Evolutionary conservation across 768 basidiomycete genomes (phyloP).

Genomic region (Lentinula boryana): DNA sequence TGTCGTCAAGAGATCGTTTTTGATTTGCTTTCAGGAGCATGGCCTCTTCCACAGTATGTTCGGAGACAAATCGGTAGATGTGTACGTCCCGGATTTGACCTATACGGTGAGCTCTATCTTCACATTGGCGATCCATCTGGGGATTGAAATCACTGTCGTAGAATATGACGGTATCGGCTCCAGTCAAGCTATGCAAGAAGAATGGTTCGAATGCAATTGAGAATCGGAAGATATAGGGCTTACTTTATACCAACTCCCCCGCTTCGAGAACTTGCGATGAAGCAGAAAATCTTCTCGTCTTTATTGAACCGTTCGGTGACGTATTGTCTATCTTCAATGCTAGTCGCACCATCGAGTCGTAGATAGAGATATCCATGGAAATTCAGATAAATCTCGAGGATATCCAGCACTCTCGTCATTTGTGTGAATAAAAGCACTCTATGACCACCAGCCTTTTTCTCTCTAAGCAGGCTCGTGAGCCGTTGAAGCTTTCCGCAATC

Average conservation of each 20-base stretch:
- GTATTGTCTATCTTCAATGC: conserved; percentile 90
- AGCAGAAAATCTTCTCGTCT: conserved; percentile 75
- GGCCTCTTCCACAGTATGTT: conserved; percentile 91
- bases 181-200: conserved; percentile 51
- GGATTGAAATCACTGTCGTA: conserved; percentile 98
- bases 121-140: conserved; percentile 96
- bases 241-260: conserved; percentile 95
- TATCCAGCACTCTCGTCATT: conserved; percentile 92
- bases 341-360: conserved; percentile 91
- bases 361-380: conserved; percentile 92
- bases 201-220: conserved; percentile 13
- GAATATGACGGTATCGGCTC: conserved; percentile 94
- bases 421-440: conserved; percentile 94
- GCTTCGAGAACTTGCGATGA: conserved; percentile 79
- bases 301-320: conserved; percentile 85
- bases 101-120: conserved; percentile 97
- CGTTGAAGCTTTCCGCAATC: conserved; percentile 95
- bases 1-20: conserved; percentile 83
- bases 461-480: conserved; percentile 70
- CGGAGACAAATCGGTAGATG: conserved; percentile 90
- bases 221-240: conserved; percentile 17
- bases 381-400: conserved; percentile 89
- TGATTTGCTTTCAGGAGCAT: conserved; percentile 98
- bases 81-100: conserved; percentile 96
- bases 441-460: conserved; percentile 84